These are phyloP conservation scores for Talaromyces thailandensis DNA, from an alignment of 495 filamentous ascomycete species.

Conservation along the genomic window DNA sequence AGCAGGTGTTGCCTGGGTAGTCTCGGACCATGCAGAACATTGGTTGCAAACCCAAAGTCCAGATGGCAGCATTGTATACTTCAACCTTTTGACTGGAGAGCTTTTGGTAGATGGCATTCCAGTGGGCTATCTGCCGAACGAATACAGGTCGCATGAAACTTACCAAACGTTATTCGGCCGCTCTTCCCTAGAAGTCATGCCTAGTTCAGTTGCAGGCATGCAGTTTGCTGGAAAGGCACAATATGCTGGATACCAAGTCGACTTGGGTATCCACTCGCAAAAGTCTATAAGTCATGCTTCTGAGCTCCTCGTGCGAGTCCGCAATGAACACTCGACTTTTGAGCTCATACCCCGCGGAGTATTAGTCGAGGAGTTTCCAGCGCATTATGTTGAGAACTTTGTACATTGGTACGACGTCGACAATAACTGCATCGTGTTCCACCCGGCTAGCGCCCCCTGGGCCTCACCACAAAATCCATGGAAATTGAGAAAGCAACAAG, in stretches of 20 bases:
- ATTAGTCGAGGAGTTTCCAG: not conserved
- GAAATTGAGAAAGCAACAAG: slow-evolving; percentile 11
- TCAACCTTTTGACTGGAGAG: slow-evolving; percentile 27
- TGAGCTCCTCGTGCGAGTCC: not conserved
- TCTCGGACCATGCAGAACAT: not conserved
- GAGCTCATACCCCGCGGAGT: not conserved
- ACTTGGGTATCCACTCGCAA: slow-evolving; percentile 21
- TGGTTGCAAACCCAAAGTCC: slow-evolving; percentile 8
- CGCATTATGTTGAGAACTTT: slow-evolving; percentile 18
- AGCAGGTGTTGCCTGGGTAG: slow-evolving; percentile 14
- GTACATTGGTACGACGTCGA: slow-evolving; percentile 49
- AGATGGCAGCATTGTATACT: slow-evolving; percentile 26
- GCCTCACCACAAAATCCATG: slow-evolving; percentile 16
- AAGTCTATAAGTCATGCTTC: not conserved
- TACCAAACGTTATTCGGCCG: slow-evolving; percentile 33
- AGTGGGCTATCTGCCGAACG: slow-evolving; percentile 36
- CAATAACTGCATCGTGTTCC: slow-evolving; percentile 37
- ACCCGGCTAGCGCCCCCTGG: slow-evolving; percentile 36
- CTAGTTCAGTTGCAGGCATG: slow-evolving; percentile 34
- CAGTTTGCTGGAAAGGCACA: slow-evolving; percentile 26
- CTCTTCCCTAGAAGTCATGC: slow-evolving; percentile 26
- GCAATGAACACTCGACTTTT: not conserved
- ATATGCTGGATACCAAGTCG: slow-evolving; percentile 22
- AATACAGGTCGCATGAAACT: slow-evolving; percentile 35
- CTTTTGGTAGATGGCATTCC: not conserved